Evolutionary conservation across 306 rosid species (phyloP).

Genomic region (Lotus japonicus): DNA sequence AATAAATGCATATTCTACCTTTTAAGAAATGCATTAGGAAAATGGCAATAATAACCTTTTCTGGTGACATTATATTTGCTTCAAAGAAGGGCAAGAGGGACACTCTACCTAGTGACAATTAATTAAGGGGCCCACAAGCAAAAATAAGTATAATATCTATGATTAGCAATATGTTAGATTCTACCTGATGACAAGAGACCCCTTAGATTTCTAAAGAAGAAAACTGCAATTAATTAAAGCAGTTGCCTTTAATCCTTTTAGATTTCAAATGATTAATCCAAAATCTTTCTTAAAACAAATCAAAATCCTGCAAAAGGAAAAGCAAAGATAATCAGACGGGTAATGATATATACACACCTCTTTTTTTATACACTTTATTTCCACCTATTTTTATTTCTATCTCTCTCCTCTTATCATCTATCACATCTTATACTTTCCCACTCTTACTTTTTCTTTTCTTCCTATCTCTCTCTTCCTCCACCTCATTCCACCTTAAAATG

Average conservation of each 20-base stretch:
- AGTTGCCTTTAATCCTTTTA: slow-evolving; percentile 10
- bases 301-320: slow-evolving; percentile 10
- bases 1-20: no score
- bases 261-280: slow-evolving; percentile 19
- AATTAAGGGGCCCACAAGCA: slow-evolving; percentile 29
- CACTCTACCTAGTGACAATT: slow-evolving; percentile 25
- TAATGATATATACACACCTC: no score
- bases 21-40: background rate
- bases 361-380: no score
- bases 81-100: slow-evolving; percentile 12
- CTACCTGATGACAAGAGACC: slow-evolving; percentile 15
- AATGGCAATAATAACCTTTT: slow-evolving; percentile 8
- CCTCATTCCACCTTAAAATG: no score
- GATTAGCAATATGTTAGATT: slow-evolving; percentile 33
- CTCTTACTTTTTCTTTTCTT: no score
- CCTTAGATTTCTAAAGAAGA: slow-evolving; percentile 6
- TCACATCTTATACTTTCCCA: no score
- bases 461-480: no score
- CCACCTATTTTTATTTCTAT: no score
- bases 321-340: background rate
- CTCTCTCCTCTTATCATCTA: no score
- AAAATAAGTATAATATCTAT: slow-evolving; percentile 9
- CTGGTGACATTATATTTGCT: background rate
- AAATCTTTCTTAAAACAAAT: background rate
- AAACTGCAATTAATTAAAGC: slow-evolving; percentile 18